Evolutionary conservation across 495 filamentous ascomycete genomes (phyloP).

Genomic region (Penicillium antarcticum): DNA sequence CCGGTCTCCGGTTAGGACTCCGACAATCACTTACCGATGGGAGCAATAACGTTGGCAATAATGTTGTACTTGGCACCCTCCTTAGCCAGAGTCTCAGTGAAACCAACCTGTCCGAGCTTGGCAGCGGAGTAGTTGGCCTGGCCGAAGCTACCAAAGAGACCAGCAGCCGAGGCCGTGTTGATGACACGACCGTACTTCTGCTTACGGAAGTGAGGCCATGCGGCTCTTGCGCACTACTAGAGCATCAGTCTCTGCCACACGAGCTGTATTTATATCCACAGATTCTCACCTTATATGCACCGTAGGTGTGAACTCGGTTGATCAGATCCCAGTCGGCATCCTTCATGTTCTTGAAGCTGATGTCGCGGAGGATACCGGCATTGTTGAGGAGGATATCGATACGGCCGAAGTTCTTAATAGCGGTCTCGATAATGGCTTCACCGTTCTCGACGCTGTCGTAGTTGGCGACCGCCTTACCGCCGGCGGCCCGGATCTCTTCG

Average conservation of each 20-base stretch:
- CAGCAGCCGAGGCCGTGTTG: conserved; percentile 93
- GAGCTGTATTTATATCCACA: background rate
- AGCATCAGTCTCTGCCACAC: background rate
- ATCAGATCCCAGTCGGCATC: conserved; percentile 96
- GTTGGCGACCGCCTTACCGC: conserved; percentile 96
- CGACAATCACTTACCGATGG: conserved; percentile 56
- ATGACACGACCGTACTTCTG: conserved; percentile 97
- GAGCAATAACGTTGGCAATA: conserved; percentile 90
- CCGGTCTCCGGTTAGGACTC: background rate
- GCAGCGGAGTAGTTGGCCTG: conserved; percentile 98
- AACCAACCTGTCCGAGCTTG: conserved; percentile 93
- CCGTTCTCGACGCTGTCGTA: conserved; percentile 97
- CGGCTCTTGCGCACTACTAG: conserved; percentile 77
- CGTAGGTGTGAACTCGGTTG: conserved; percentile 89
- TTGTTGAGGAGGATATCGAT: conserved; percentile 97
- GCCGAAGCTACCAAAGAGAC: conserved; percentile 93
- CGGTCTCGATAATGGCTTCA: conserved; percentile 93
- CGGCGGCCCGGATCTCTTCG: conserved; percentile 85
- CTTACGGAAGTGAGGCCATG: conserved; percentile 97
- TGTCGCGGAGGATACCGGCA: conserved; percentile 91
- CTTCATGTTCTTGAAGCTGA: conserved; percentile 99
- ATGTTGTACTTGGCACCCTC: conserved; percentile 99
- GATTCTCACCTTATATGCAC: conserved; percentile 77
- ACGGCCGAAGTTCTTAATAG: conserved; percentile 86
- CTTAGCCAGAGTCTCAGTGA: conserved; percentile 97